Evolutionary conservation across 208 protist genomes (phyloP), one percentile per base, ranked within the genome.

Genomic region (Wallacemonas sp.): DNA sequence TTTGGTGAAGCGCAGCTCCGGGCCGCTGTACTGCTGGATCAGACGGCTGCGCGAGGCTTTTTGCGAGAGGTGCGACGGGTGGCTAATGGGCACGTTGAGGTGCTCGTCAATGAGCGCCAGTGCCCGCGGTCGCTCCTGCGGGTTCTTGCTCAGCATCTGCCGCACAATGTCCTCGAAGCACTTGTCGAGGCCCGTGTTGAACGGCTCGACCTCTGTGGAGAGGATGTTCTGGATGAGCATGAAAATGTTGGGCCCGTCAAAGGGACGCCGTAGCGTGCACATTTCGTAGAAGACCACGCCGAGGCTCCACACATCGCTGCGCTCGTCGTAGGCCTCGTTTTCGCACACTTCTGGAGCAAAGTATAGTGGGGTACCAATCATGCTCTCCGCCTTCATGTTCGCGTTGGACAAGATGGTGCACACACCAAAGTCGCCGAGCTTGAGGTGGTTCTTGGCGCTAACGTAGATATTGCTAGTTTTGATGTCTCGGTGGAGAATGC

Each of bases 271-370:
- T 42, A 95, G 76, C 3, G 89, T 91, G 72, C 89, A 95, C 93
- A 98, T 98, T 68, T 99, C 97, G 54, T 98, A 98, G 29, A 95
- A 91, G 2, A 98, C 97, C 11, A 98, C 93, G 52, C 96, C 97
- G 18, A 97, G 82, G 49, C 93, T 97, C 97, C 96, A 99, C 29
- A 98, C 93, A 67, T 99, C 97, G 57, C 95, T 96, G 46, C 81
- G 81, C 67, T 89, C 84, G 65, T 96, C 89, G 72, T 98, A 97
- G 29, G 79, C 59, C 41, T 86, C 78, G 31, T 91, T 86, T 59
- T 89, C 89, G 62, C 97, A 95, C 54, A 97, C 88, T 72, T 96
- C 89, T 12, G 92, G 95, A 5, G 93, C 93, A 67, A 98, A 97
- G 80, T 97, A 98, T 28, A 92, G 77, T 20, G 89, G 89, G 8